Base-by-base conservation (phyloP, 176 grass and related monocot genomes). In the Tillandsia leiboldiana region DNA sequence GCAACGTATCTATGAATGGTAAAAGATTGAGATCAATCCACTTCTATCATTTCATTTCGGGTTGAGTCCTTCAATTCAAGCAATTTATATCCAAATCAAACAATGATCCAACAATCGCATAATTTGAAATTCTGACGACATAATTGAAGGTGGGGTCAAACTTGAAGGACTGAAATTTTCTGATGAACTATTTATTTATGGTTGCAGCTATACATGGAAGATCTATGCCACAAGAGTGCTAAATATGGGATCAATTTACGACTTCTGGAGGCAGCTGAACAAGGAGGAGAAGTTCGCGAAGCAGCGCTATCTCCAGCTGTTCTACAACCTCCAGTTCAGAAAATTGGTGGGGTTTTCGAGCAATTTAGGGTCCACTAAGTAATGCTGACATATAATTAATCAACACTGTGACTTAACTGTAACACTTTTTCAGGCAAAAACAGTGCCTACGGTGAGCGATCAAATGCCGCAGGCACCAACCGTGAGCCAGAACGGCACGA, bases 1-100 rank as follows among this genome's bases (percentile, higher is more conserved):
- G 48, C 86, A 90, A 65, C 89, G 89, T 78, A 99, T 99, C 58
- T 92, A 92, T 29, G 94, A 93, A 79, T 84, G 86, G 94, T 97
- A 86, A 11, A 42, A 42, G 33, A 42, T 42, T 42, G 33, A 42
- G 33, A 42, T 7, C 33, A 7, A 42, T 42, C 33, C 33, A 42
- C 33, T 42, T 42, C 33, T 42, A 42, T 42, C 33, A 42, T 42
- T 42, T 42, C 33, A 42, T 42, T 42, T 42, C 3, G 33, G 33
- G 33, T 42, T 42, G 7, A 42, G 4, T 42, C 33, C 5, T 7
- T 42, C 33, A 6, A 42, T 42, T 5, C 33, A 42, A 42, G 33
- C 33, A 42, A 42, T 42, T 42, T 42, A 42, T 42, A 42, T 42
- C 4, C 33, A 6, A 42, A 42, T 6, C 3, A 42, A 42, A 33